Conservation (phyloP, 805 yeast species). For the Yamadazyma takamatsuzukensis region DNA sequence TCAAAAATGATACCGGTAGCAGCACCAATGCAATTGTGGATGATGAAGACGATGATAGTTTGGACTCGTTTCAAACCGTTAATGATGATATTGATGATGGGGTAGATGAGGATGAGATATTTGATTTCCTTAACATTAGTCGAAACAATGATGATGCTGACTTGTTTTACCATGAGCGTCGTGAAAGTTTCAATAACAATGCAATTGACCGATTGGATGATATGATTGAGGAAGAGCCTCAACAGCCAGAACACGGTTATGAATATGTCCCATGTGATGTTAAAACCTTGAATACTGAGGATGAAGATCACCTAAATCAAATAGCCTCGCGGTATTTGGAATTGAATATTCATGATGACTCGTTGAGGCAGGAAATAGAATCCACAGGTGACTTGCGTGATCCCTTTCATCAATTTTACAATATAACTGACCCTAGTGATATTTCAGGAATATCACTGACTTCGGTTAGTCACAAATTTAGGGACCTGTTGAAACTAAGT, state of each 20-base stretch:
- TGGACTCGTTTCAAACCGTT: constrained; percentile 1
- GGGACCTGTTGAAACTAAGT: constrained; percentile 26
- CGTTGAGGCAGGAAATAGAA: too few relatives aligned
- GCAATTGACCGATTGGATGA: constrained; percentile 1
- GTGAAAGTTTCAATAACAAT: constrained; percentile 17
- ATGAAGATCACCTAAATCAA: neutral
- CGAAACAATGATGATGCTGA: constrained; percentile 21
- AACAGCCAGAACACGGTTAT: too few relatives aligned
- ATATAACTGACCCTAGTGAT: too few relatives aligned
- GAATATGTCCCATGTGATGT: too few relatives aligned
- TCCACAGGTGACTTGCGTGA: too few relatives aligned
- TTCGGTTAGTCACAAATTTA: too few relatives aligned
- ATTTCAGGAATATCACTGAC: too few relatives aligned
- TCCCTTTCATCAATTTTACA: too few relatives aligned
- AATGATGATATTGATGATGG: constrained; percentile 6
- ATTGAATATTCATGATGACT: neutral
- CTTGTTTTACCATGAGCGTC: constrained; percentile 17
- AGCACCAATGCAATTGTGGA: too few relatives aligned
- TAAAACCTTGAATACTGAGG: neutral
- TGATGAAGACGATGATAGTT: constrained; percentile 31
- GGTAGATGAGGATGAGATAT: constrained; percentile 9
- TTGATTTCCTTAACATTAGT: constrained; percentile 18
- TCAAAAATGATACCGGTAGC: constrained; percentile 1
- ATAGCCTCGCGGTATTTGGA: constrained; percentile 1
- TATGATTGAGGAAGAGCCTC: constrained; percentile 3